Conservation (phyloP, 148 eudicot genomes). For the Nyssa sinensis region DNA sequence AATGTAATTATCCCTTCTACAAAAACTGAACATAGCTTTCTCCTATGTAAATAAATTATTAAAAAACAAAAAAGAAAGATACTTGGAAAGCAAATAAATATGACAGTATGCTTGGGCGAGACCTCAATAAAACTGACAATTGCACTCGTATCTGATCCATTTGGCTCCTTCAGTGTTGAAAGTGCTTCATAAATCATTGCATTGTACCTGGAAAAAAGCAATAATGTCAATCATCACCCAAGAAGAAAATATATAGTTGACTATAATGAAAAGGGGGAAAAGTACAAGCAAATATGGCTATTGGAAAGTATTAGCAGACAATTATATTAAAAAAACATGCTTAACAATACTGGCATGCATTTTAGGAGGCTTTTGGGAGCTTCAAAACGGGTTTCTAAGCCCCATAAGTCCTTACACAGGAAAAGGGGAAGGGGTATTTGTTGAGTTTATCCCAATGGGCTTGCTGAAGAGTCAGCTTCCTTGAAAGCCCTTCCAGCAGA, state of each 20-base stretch:
- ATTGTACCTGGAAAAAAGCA: constrained; percentile 49
- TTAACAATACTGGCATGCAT: neutral
- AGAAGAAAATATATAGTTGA: neutral
- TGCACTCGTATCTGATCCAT: constrained; percentile 64
- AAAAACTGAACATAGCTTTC: constrained; percentile 7
- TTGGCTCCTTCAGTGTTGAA: constrained; percentile 46
- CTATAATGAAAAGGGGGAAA: no score
- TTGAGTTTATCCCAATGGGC: neutral
- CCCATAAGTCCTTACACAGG: neutral
- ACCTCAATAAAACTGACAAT: constrained; percentile 73
- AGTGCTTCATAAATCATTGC: constrained; percentile 76
- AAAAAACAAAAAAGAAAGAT: neutral
- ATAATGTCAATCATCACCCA: constrained; percentile 8
- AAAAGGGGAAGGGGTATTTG: neutral
- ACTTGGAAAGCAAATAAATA: neutral
- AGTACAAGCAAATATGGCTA: neutral
- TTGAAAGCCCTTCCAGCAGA: no score
- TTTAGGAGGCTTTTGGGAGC: neutral
- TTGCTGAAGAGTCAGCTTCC: no score
- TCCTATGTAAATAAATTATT: constrained; percentile 1
- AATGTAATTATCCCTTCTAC: no score
- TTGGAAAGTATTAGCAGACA: neutral
- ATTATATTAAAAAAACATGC: neutral
- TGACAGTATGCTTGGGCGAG: constrained; percentile 3
- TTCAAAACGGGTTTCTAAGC: neutral